Percentiles rank a stretch among this genome's conserved stretches.
Evolutionary conservation across 2,329 filamentous ascomycete genomes (phyloP).

Genomic region (Mollisiaceae sp.): DNA sequence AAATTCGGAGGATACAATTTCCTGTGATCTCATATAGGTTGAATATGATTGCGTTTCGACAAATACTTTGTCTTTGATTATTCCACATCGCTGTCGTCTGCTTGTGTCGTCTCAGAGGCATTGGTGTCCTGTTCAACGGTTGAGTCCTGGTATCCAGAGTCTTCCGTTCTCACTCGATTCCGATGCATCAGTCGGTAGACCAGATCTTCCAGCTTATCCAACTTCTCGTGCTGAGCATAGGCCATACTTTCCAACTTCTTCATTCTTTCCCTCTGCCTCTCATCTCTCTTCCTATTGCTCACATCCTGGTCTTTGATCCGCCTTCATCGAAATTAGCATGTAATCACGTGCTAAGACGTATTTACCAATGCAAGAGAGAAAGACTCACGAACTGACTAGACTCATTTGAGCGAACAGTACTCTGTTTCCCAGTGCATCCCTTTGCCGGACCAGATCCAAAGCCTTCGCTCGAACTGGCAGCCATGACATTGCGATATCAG

Average conservation of each 20-base stretch:
- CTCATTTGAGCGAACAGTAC: constrained; percentile 56
- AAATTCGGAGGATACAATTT: constrained; percentile 37
- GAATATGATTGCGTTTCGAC: not conserved
- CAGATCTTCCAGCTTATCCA: constrained; percentile 34
- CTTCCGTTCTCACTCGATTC: constrained; percentile 17
- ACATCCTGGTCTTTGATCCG: constrained; percentile 23
- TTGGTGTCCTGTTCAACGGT: not conserved
- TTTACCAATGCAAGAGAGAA: not conserved
- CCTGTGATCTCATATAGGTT: constrained; percentile 24
- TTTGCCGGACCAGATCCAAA: constrained; percentile 52
- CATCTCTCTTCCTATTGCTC: constrained; percentile 29
- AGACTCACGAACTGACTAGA: constrained; percentile 51
- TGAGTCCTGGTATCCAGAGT: not conserved
- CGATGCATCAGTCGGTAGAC: constrained; percentile 34
- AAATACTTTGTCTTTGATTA: not conserved
- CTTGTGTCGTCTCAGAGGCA: not conserved
- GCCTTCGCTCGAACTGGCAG: constrained; percentile 51
- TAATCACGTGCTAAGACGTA: not conserved
- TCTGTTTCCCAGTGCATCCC: constrained; percentile 50
- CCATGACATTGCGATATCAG: constrained; percentile 52
- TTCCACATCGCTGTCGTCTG: not conserved
- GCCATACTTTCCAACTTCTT: constrained; percentile 32
- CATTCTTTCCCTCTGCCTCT: constrained; percentile 30
- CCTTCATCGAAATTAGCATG: constrained; percentile 23
- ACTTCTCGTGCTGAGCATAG: constrained; percentile 34